These are phyloP conservation scores for Xylaria sp. DNA, from an alignment of 2,329 filamentous ascomycete species.

Conservation along the genomic window DNA sequence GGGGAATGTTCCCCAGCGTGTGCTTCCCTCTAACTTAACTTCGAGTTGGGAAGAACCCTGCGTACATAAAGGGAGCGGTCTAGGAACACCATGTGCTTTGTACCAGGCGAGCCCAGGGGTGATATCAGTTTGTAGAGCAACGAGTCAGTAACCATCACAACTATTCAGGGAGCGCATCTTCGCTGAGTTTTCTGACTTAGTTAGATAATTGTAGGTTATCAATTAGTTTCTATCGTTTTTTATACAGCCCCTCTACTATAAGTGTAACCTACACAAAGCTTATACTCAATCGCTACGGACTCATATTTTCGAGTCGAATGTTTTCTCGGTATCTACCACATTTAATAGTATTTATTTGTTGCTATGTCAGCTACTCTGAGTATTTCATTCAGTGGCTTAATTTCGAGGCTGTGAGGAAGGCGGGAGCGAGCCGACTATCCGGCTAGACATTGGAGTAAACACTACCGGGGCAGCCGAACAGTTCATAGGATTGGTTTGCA, in stretches of 20 bases:
- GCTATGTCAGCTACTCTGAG: not conserved
- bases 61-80: not conserved
- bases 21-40: not conserved
- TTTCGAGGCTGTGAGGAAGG: not conserved
- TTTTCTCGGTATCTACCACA: not conserved
- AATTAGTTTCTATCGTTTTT: not conserved
- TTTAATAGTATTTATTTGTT: not conserved
- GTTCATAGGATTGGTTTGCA: conserved; percentile 2
- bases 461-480: not conserved
- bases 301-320: not conserved
- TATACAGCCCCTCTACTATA: not conserved
- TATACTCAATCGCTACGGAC: not conserved
- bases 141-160: no score
- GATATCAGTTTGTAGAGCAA: not conserved
- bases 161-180: no score
- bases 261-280: not conserved
- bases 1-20: not conserved
- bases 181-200: not conserved
- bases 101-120: not conserved
- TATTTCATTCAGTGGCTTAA: not conserved
- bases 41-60: not conserved
- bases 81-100: not conserved
- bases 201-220: not conserved
- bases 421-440: not conserved
- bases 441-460: not conserved